Conservation (phyloP, 2,329 filamentous ascomycete genomes). For the Pleoardoris graminearum region DNA sequence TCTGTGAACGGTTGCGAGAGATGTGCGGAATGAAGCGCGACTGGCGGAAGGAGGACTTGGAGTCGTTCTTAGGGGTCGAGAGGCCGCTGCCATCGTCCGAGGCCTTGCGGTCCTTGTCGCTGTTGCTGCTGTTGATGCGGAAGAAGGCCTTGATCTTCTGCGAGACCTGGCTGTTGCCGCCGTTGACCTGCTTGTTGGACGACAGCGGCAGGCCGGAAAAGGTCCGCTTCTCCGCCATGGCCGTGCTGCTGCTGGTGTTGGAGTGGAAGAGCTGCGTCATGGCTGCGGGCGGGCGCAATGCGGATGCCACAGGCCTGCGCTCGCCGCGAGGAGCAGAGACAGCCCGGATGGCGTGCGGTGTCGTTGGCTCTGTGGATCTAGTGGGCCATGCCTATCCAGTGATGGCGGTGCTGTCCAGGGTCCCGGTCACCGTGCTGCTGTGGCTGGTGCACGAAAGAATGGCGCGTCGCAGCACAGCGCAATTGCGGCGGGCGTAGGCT, state of each 20-base stretch:
- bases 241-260: constrained; percentile 35
- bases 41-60: constrained; percentile 74
- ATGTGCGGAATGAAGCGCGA: constrained; percentile 88
- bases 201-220: constrained; percentile 53
- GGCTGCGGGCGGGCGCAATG: constrained; percentile 10
- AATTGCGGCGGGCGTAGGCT: constrained; percentile 6
- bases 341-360: constrained; percentile 21
- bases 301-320: constrained; percentile 9
- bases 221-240: constrained; percentile 52
- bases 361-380: constrained; percentile 28
- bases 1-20: constrained; percentile 84
- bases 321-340: constrained; percentile 14
- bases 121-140: constrained; percentile 63
- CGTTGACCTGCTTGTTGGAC: constrained; percentile 53
- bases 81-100: constrained; percentile 42
- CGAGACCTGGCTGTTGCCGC: constrained; percentile 59
- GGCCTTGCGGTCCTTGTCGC: constrained; percentile 48
- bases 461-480: constrained; percentile 19
- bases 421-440: constrained; percentile 18
- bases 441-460: constrained; percentile 38
- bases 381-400: constrained; percentile 36
- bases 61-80: constrained; percentile 59
- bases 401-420: constrained; percentile 21
- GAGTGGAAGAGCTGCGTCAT: constrained; percentile 52
- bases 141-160: constrained; percentile 72